A percentile compares a stretch with the other conserved stretches of the same genome.
These are phyloP conservation scores for Lichtheimia ramosa DNA, from an alignment of 371 early-diverging fungal species.

Conservation along the genomic window DNA sequence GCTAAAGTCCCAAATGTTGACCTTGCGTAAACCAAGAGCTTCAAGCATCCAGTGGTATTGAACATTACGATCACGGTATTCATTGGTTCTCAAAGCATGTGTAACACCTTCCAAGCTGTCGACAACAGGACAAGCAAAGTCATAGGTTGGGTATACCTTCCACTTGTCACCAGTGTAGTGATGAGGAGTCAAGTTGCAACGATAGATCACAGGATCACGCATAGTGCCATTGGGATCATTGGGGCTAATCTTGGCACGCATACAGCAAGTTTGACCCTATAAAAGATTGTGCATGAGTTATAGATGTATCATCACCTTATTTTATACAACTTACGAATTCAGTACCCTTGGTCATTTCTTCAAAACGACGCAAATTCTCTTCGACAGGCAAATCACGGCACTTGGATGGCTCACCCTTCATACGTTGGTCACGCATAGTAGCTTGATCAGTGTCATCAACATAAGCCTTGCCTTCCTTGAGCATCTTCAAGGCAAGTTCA, in stretches of 20 bases:
- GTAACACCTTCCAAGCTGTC: conserved; percentile 99
- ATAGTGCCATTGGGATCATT: conserved; percentile 95
- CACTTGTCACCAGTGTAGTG: conserved; percentile 89
- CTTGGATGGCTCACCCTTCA: conserved; percentile 86
- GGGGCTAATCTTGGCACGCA: conserved; percentile 98
- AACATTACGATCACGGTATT: conserved; percentile 99
- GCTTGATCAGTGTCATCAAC: conserved; percentile 95
- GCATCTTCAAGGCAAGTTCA: conserved; percentile 85
- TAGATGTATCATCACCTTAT: neutral
- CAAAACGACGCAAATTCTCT: conserved; percentile 91
- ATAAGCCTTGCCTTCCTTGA: conserved; percentile 94
- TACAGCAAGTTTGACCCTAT: conserved; percentile 82
- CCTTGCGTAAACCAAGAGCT: conserved; percentile 83
- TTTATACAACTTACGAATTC: conserved; percentile 54
- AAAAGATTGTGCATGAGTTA: neutral
- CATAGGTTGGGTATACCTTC: conserved; percentile 99
- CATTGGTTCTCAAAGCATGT: conserved; percentile 98
- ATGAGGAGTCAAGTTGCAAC: conserved; percentile 94
- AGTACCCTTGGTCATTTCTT: conserved; percentile 93
- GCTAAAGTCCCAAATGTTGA: conserved; percentile 93
- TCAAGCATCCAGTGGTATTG: conserved; percentile 99
- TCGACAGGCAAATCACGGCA: conserved; percentile 87
- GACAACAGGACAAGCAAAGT: conserved; percentile 99
- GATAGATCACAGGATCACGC: conserved; percentile 99
- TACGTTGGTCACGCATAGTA: conserved; percentile 92